Percentiles rank a stretch among this genome's conserved stretches.
Conservation (phyloP, 208 protist genomes). For the Leishmania tropica region DNA sequence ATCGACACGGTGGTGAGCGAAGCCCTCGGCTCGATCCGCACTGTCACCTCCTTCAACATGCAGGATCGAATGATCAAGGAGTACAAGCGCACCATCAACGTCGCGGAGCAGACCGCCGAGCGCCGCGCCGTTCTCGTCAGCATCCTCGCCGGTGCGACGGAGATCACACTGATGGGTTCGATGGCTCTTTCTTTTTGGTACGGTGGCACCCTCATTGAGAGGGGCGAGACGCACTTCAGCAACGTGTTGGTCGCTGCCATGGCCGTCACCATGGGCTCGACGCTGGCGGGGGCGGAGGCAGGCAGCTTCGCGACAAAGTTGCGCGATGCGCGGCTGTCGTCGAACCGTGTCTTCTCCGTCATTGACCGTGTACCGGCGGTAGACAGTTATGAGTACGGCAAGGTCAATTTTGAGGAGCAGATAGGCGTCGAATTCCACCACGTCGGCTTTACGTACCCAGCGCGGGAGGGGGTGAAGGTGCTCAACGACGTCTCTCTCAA, state of each 20-base stretch:
- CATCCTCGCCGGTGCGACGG: slow-evolving; percentile 43
- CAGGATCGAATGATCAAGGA: slow-evolving; percentile 32
- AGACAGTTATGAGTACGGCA: slow-evolving; percentile 49
- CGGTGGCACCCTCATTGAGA: slow-evolving; percentile 67
- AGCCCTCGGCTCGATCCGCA: slow-evolving; percentile 69
- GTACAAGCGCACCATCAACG: slow-evolving; percentile 34
- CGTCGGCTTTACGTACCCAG: slow-evolving; percentile 69
- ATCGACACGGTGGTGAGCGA: slow-evolving; percentile 74
- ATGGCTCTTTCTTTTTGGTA: slow-evolving; percentile 84
- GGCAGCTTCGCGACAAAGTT: slow-evolving; percentile 70
- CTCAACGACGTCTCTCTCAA: slow-evolving; percentile 41
- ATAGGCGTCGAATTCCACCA: slow-evolving; percentile 49
- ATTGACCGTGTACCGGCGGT: slow-evolving; percentile 76
- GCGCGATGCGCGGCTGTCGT: slow-evolving; percentile 43
- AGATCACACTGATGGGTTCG: slow-evolving; percentile 59
- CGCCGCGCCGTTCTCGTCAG: slow-evolving; percentile 36
- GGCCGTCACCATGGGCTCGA: slow-evolving; percentile 67
- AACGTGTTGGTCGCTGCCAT: slow-evolving; percentile 54
- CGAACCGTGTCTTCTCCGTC: slow-evolving; percentile 68
- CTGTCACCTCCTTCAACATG: slow-evolving; percentile 80
- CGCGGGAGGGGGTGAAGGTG: slow-evolving; percentile 52
- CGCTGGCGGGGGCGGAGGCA: slow-evolving; percentile 57
- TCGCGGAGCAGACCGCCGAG: slow-evolving; percentile 26
- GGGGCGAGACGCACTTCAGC: slow-evolving; percentile 72
- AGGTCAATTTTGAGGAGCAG: slow-evolving; percentile 42